phyloP scores from a whole-genome alignment of 495 filamentous ascomycete species.

The Articulospora tetracladia region DNA sequence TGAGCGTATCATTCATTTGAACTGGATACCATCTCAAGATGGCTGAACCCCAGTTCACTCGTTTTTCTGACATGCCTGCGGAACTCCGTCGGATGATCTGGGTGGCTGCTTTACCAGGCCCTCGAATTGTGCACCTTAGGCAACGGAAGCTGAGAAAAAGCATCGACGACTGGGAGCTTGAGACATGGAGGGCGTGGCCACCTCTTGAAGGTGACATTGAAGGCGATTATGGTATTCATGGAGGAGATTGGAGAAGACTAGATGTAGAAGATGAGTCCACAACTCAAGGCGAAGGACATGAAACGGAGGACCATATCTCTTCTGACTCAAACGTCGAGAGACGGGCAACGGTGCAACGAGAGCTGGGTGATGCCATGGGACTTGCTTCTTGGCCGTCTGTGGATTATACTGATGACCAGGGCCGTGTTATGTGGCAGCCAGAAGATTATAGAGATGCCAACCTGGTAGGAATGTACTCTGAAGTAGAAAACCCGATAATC shows the following conservation, averaged over 20 bases:
- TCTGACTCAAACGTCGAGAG: no score
- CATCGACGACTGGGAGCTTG: background rate
- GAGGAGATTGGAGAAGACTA: background rate
- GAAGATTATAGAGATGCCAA: background rate
- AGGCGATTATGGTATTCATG: background rate
- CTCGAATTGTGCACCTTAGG: background rate
- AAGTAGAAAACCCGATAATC: background rate
- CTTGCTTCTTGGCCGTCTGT: no score
- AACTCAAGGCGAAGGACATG: background rate
- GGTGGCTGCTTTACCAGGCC: background rate
- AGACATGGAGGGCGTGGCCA: background rate
- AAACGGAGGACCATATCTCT: background rate
- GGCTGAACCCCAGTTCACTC: background rate
- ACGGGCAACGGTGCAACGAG: no score
- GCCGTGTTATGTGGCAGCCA: no score
- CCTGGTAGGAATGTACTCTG: background rate
- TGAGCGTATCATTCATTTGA: no score
- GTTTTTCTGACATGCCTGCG: background rate
- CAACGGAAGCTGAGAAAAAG: background rate
- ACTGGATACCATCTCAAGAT: no score
- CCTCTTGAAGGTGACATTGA: background rate
- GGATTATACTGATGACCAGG: no score
- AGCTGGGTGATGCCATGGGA: no score
- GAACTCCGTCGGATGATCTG: conserved; percentile 3
- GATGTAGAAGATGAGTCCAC: background rate